Percentiles rank a stretch among this genome's conserved stretches.
phyloP scores from a whole-genome alignment of 108 stramenopile genomes.

The Stephanodiscus minutulus region DNA sequence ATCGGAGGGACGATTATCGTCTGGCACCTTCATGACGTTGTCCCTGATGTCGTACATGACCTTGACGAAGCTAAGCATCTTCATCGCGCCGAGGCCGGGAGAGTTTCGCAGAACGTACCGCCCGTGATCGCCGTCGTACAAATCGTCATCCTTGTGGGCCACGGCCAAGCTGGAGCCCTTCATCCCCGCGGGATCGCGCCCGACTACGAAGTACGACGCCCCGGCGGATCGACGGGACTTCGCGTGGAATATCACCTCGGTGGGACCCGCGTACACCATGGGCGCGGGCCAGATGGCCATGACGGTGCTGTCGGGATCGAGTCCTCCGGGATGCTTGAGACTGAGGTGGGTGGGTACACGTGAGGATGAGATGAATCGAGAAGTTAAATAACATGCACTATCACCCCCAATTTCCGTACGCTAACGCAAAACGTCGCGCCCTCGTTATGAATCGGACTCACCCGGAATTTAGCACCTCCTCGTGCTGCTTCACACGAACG shows the following conservation, averaged over 20 bases:
- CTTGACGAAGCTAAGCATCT: conserved; percentile 96
- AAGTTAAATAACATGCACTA: background rate
- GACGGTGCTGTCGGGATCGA: conserved; percentile 95
- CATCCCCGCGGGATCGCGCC: conserved; percentile 98
- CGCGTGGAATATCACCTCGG: conserved; percentile 98
- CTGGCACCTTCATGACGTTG: conserved; percentile 96
- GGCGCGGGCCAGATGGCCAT: conserved; percentile 99
- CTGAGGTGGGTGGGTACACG: conserved; percentile 10
- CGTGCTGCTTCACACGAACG: conserved; percentile 97
- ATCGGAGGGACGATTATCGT: conserved; percentile 85
- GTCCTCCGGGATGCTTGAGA: conserved; percentile 85
- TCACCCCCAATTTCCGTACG: background rate
- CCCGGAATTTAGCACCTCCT: conserved; percentile 92
- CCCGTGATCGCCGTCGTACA: conserved; percentile 97
- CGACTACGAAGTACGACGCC: conserved; percentile 97
- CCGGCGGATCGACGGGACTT: conserved; percentile 94
- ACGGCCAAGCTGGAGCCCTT: conserved; percentile 89
- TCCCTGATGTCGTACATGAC: conserved; percentile 97
- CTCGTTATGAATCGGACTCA: conserved; percentile 17
- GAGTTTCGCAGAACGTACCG: conserved; percentile 95
- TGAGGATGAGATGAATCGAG: conserved; percentile 3
- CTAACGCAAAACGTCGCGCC: background rate
- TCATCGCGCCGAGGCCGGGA: conserved; percentile 94
- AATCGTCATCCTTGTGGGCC: conserved; percentile 92
- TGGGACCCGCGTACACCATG: conserved; percentile 99